phyloP scores from a whole-genome alignment of 208 protist species.

The Tritrichomonas foetus region DNA sequence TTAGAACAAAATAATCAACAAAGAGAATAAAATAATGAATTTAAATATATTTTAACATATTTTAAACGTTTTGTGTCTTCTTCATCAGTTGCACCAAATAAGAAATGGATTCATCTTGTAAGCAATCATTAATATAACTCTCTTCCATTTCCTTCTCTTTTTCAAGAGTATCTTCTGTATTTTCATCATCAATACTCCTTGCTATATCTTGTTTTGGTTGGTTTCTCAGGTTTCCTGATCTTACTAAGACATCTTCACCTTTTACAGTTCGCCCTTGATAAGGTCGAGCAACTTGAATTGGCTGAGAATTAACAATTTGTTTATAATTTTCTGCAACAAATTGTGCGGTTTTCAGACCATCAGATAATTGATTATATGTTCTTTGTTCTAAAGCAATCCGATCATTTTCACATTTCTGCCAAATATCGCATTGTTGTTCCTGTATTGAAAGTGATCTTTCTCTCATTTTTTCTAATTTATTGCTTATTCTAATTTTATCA shows the following conservation, averaged over 20 bases:
- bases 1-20: no score
- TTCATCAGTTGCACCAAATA: constrained; percentile 36
- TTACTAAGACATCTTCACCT: not conserved
- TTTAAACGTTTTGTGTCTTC: not conserved
- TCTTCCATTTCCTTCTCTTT: not conserved
- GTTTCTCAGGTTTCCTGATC: not conserved
- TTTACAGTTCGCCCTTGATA: constrained; percentile 33
- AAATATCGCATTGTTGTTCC: constrained; percentile 34
- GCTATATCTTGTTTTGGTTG: not conserved
- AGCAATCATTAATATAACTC: constrained; percentile 24
- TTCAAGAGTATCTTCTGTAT: not conserved
- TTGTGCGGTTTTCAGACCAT: constrained; percentile 29
- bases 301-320: not conserved
- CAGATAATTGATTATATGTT: not conserved
- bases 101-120: constrained; percentile 40
- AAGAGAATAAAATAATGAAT: no score
- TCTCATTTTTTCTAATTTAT: not conserved
- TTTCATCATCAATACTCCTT: not conserved
- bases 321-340: constrained; percentile 38
- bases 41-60: no score
- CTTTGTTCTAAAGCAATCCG: not conserved
- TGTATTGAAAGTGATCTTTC: not conserved
- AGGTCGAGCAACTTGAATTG: not conserved
- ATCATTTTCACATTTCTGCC: not conserved
- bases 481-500: not conserved